Percentiles rank a stretch among this genome's conserved stretches.
Conservation (phyloP, 2,329 filamentous ascomycete genomes). For the Cordyceps militaris region DNA sequence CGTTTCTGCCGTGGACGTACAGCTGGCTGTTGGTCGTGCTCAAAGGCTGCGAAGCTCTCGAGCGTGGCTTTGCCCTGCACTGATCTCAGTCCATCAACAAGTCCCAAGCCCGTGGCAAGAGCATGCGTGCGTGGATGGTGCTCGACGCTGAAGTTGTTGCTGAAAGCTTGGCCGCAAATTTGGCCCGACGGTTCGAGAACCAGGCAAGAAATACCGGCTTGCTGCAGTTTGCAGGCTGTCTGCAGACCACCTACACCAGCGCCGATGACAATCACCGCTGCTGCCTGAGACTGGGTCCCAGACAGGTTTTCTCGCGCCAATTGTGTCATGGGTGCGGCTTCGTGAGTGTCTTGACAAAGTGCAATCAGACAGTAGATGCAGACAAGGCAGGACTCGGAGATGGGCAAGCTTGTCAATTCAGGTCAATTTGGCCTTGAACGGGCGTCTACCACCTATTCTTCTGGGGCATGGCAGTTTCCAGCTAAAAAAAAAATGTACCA, state of each 20-base stretch:
- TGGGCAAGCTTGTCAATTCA: not conserved
- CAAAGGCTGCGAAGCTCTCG: not conserved
- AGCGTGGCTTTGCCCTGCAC: not conserved
- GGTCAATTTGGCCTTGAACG: not conserved
- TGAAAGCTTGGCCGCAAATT: not conserved
- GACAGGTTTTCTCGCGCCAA: not conserved
- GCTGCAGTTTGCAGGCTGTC: slow-evolving; percentile 19
- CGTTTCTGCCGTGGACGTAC: not conserved
- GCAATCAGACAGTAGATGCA: not conserved
- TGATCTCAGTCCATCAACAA: not conserved
- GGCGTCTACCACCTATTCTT: slow-evolving; percentile 9
- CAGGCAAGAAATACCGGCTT: slow-evolving; percentile 19
- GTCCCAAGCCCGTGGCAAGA: not conserved
- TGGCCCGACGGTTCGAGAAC: slow-evolving; percentile 16
- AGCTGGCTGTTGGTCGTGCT: not conserved
- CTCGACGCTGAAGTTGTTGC: not conserved
- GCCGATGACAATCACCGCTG: slow-evolving; percentile 22
- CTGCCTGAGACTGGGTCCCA: slow-evolving; percentile 8
- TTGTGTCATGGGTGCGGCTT: not conserved
- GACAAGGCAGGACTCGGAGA: not conserved
- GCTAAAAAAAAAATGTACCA: not conserved
- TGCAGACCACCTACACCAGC: slow-evolving; percentile 21
- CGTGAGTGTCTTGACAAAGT: not conserved
- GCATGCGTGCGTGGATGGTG: slow-evolving; percentile 6
- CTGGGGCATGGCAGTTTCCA: not conserved